phyloP scores from a whole-genome alignment of 179 eudicot genomes.

The Patellifolia procumbens region DNA sequence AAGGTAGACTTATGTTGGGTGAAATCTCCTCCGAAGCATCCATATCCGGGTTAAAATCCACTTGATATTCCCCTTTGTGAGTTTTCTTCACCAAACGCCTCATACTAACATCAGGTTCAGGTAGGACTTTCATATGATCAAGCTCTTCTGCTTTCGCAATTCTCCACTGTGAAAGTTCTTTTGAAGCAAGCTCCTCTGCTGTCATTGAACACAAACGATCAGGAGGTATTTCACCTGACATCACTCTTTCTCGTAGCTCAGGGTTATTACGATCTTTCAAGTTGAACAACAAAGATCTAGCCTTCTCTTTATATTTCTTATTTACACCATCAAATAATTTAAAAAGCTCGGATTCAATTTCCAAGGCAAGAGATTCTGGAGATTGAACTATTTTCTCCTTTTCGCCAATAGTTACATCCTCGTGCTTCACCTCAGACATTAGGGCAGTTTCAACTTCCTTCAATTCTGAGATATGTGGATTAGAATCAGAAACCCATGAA shows the following conservation, averaged over 20 bases:
- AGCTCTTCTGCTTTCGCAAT: slow-evolving; percentile 91
- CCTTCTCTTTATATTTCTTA: slow-evolving; percentile 94
- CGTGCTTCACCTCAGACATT: slow-evolving; percentile 36
- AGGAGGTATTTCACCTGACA: slow-evolving; percentile 84
- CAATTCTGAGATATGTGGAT: slow-evolving; percentile 36
- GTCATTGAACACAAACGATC: slow-evolving; percentile 89
- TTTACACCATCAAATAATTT: slow-evolving; percentile 89
- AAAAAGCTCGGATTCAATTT: slow-evolving; percentile 79
- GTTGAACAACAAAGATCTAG: slow-evolving; percentile 87
- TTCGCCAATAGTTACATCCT: slow-evolving; percentile 22
- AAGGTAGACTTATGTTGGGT: slow-evolving; percentile 32
- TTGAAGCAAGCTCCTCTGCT: slow-evolving; percentile 95
- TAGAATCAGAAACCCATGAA: slow-evolving; percentile 77
- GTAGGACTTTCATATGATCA: slow-evolving; percentile 79
- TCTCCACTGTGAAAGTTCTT: slow-evolving; percentile 97
- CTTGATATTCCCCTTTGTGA: slow-evolving; percentile 95
- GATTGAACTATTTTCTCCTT: slow-evolving; percentile 30
- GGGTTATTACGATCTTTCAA: slow-evolving; percentile 89
- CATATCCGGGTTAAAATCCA: slow-evolving; percentile 69
- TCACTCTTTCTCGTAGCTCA: slow-evolving; percentile 80
- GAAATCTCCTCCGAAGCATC: slow-evolving; percentile 59
- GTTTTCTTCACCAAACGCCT: slow-evolving; percentile 95
- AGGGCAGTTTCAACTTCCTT: slow-evolving; percentile 34
- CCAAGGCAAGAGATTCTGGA: slow-evolving; percentile 63
- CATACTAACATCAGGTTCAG: slow-evolving; percentile 73